Conservation (phyloP, 2,329 filamentous ascomycete genomes). For the Talaromyces albobiverticillius region DNA sequence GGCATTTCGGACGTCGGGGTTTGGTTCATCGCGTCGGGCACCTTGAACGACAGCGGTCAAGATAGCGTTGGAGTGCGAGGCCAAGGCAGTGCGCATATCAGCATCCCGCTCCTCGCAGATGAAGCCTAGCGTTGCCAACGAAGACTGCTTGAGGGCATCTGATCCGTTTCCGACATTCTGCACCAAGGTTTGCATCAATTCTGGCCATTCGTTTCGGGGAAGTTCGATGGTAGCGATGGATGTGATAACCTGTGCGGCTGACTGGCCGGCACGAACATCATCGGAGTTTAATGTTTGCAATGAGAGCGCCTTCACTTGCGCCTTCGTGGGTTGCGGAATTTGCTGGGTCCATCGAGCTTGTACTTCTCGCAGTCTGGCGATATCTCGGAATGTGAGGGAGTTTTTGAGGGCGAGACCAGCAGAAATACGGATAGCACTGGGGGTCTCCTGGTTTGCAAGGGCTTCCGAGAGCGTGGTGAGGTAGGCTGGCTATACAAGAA, state of each 20-base stretch:
- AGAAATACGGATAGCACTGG: conserved; percentile 82
- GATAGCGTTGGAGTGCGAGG: conserved; percentile 93
- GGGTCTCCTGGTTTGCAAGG: conserved; percentile 83
- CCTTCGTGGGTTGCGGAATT: conserved; percentile 78
- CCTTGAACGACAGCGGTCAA: conserved; percentile 96
- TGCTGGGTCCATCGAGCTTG: conserved; percentile 90
- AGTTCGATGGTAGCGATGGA: conserved; percentile 94
- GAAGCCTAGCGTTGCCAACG: conserved; percentile 93
- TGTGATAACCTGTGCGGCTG: conserved; percentile 91
- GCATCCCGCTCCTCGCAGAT: conserved; percentile 94
- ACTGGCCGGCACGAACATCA: conserved; percentile 79
- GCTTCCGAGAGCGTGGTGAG: conserved; percentile 88
- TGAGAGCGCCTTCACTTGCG: conserved; percentile 83
- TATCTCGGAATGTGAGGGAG: conserved; percentile 92
- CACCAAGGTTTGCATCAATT: conserved; percentile 84
- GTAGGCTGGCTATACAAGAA: conserved; percentile 72
- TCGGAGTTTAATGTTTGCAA: conserved; percentile 78
- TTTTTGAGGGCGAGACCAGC: conserved; percentile 98
- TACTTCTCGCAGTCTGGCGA: conserved; percentile 78
- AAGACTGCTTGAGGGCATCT: conserved; percentile 89
- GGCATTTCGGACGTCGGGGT: conserved; percentile 83
- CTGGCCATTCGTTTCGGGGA: conserved; percentile 86
- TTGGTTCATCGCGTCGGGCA: conserved; percentile 92
- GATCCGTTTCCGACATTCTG: conserved; percentile 86
- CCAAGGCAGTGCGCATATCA: conserved; percentile 76